Conservation (phyloP, 306 rosid genomes). For the Luffa aegyptiaca region DNA sequence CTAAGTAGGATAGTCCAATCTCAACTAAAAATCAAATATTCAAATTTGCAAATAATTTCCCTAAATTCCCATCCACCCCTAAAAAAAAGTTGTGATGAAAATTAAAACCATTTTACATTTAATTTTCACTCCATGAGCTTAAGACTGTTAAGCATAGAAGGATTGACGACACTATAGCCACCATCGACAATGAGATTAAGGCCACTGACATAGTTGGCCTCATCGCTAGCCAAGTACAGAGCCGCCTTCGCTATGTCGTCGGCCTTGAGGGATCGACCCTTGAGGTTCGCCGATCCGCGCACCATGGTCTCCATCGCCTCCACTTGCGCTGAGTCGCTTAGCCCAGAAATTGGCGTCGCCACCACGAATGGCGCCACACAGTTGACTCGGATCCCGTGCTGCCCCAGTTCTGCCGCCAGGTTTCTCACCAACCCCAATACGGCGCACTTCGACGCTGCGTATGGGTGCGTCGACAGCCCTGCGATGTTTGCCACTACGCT, state of each 20-base stretch:
- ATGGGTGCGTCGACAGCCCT: conserved; percentile 20
- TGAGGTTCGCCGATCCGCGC: not conserved
- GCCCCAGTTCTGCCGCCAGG: conserved; percentile 17
- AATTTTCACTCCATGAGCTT: not conserved
- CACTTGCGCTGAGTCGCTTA: not conserved
- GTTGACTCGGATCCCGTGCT: conserved; percentile 22
- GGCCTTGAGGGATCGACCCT: conserved; percentile 4
- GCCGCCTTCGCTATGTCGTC: conserved; percentile 13
- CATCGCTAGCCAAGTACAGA: conserved; percentile 16
- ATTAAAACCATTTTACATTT: no score
- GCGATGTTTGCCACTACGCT: conserved; percentile 11
- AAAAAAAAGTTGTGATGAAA: no score
- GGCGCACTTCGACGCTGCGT: conserved; percentile 19
- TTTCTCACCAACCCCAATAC: conserved; percentile 12
- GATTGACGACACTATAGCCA: conserved; percentile 18
- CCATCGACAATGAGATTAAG: conserved; percentile 19
- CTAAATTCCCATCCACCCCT: no score
- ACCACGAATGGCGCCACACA: conserved; percentile 20
- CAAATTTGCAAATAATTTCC: no score
- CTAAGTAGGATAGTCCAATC: no score
- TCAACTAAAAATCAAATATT: no score
- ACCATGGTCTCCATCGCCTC: not conserved
- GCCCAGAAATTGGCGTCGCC: not conserved
- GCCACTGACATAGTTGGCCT: conserved; percentile 17
- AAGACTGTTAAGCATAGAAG: not conserved